Conservation (phyloP, 257 asterid species). For the Striga asiatica region DNA sequence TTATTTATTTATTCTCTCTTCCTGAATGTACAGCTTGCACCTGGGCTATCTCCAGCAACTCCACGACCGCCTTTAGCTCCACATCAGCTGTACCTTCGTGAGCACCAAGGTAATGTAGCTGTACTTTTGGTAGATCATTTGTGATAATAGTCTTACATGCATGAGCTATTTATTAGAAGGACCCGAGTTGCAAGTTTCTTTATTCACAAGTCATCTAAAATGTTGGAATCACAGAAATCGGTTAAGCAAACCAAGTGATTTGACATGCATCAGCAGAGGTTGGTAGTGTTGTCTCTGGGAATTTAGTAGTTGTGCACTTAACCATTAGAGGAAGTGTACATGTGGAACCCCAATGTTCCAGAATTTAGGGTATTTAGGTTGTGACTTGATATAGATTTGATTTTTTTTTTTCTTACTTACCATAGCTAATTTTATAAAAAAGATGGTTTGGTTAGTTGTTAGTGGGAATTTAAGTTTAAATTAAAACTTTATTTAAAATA, state of each 20-base stretch:
- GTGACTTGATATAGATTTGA: too few species aligned
- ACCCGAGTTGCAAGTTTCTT: not conserved
- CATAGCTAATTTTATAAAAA: too few species aligned
- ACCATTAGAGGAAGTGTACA: too few species aligned
- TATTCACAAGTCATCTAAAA: not conserved
- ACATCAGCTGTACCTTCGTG: constrained; percentile 42
- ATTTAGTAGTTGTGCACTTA: too few species aligned
- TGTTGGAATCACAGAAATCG: not conserved
- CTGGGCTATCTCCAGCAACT: constrained; percentile 49
- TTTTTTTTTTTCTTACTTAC: too few species aligned
- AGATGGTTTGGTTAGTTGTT: too few species aligned
- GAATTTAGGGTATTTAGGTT: too few species aligned
- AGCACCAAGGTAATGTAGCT: constrained; percentile 64
- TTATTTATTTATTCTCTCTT: constrained; percentile 9
- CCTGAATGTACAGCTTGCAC: constrained; percentile 47
- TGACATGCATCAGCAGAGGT: not conserved
- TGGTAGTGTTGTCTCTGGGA: not conserved
- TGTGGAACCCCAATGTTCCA: too few species aligned
- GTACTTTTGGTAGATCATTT: not conserved
- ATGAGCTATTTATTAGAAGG: not conserved
- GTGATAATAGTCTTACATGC: not conserved
- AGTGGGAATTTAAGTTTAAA: too few species aligned
- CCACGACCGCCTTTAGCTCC: constrained; percentile 41
- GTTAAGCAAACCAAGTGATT: not conserved
- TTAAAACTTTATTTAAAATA: too few species aligned